Conservation (phyloP, 2,329 filamentous ascomycete genomes). For the Epicoccum nigrum region DNA sequence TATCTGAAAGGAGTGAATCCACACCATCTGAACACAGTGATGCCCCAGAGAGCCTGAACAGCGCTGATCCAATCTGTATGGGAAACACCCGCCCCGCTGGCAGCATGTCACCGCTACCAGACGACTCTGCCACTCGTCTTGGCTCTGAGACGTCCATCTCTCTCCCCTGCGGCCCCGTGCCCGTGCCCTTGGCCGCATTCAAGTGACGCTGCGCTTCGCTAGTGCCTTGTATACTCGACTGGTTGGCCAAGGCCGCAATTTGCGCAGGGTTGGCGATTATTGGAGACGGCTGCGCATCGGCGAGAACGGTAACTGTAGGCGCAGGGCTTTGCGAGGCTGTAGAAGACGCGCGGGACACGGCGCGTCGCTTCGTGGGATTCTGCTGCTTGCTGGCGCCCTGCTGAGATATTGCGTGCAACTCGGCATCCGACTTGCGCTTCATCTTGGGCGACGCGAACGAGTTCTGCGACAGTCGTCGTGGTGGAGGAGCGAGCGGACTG, state of each 20-base stretch:
- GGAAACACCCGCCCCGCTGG: slow-evolving; percentile 75
- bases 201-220: slow-evolving; percentile 30
- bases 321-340: slow-evolving; percentile 33
- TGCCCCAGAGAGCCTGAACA: slow-evolving; percentile 73
- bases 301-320: slow-evolving; percentile 20
- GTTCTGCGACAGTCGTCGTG: slow-evolving; percentile 30
- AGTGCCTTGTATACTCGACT: slow-evolving; percentile 17
- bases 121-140: slow-evolving; percentile 38
- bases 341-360: slow-evolving; percentile 42
- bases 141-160: slow-evolving; percentile 44
- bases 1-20: slow-evolving; percentile 26
- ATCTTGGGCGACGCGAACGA: slow-evolving; percentile 37
- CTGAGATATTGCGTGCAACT: slow-evolving; percentile 39
- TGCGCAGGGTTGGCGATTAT: slow-evolving; percentile 27
- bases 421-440: slow-evolving; percentile 46
- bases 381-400: slow-evolving; percentile 27
- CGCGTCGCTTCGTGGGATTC: slow-evolving; percentile 40
- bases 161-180: slow-evolving; percentile 41
- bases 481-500: slow-evolving; percentile 34
- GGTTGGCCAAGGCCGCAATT: slow-evolving; percentile 10
- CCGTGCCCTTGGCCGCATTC: slow-evolving; percentile 41
- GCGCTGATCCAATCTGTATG: slow-evolving; percentile 71
- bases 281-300: slow-evolving; percentile 29
- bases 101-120: slow-evolving; percentile 53
- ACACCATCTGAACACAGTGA: slow-evolving; percentile 75